Evolutionary conservation across 208 protist species (phyloP).

Genomic region (Angomonas deanei): DNA sequence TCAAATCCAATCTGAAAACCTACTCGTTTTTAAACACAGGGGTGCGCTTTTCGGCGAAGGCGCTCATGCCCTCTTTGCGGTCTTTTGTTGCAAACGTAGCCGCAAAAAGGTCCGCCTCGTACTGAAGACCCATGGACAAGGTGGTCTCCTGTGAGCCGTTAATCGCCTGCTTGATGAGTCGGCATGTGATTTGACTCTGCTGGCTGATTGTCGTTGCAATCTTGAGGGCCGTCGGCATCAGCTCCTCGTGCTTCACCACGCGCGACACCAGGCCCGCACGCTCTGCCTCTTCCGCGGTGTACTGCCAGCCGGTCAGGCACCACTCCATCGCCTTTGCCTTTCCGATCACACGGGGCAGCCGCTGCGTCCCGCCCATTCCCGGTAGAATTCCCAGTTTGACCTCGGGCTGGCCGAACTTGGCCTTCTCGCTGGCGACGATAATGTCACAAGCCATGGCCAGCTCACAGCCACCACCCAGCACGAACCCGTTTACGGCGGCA

Average conservation of each 20-base stretch:
- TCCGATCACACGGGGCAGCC: slow-evolving; percentile 87
- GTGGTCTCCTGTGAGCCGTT: slow-evolving; percentile 82
- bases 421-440: slow-evolving; percentile 70
- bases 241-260: slow-evolving; percentile 72
- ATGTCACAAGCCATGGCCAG: slow-evolving; percentile 92
- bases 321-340: slow-evolving; percentile 92
- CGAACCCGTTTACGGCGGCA: slow-evolving; percentile 86
- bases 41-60: slow-evolving; percentile 90
- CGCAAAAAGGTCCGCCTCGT: slow-evolving; percentile 84
- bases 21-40: slow-evolving; percentile 82
- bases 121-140: slow-evolving; percentile 61
- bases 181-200: slow-evolving; percentile 80
- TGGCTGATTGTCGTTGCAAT: slow-evolving; percentile 69
- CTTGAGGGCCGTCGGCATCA: slow-evolving; percentile 44
- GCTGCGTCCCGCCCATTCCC: slow-evolving; percentile 90
- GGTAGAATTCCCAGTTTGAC: slow-evolving; percentile 93
- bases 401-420: slow-evolving; percentile 90
- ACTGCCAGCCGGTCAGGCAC: slow-evolving; percentile 81
- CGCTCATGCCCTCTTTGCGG: slow-evolving; percentile 88
- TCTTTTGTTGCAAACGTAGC: slow-evolving; percentile 90
- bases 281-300: slow-evolving; percentile 75
- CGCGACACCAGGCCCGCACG: slow-evolving; percentile 81
- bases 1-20: background rate
- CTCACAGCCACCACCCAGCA: slow-evolving; percentile 91
- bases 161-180: slow-evolving; percentile 84